Percentiles rank a stretch among this genome's conserved stretches.
These are phyloP conservation scores for Apiotrichum sp. DNA, from an alignment of 1,284 basidiomycete species.

Conservation along the genomic window DNA sequence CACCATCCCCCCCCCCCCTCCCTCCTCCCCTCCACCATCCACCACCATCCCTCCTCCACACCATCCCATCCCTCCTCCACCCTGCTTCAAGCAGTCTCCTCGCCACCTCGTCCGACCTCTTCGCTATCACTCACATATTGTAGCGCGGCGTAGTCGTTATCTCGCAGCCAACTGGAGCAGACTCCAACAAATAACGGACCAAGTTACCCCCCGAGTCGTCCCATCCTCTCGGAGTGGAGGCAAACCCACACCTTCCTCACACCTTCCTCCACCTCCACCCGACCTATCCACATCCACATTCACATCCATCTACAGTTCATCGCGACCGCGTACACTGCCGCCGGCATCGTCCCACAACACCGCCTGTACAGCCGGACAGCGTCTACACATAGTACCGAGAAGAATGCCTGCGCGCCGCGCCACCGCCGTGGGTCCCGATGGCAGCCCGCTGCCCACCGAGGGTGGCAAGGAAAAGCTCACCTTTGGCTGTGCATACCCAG, in stretches of 20 bases:
- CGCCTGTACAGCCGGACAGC: neutral
- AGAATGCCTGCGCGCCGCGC: conserved; percentile 19
- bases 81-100: too few relatives aligned
- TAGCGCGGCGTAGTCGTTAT: too few relatives aligned
- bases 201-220: neutral
- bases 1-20: too few relatives aligned
- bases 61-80: too few relatives aligned
- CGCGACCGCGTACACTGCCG: neutral
- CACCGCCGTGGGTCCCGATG: conserved; percentile 13
- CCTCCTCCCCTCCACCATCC: too few relatives aligned
- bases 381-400: neutral
- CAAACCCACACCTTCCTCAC: neutral
- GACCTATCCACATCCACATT: neutral
- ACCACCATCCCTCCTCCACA: too few relatives aligned
- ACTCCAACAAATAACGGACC: neutral
- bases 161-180: neutral
- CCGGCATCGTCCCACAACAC: neutral
- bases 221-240: conserved; percentile 1
- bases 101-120: too few relatives aligned
- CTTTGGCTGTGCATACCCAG: conserved; percentile 39
- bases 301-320: neutral
- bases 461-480: conserved; percentile 43
- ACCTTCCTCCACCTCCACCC: conserved; percentile 6
- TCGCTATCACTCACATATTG: too few relatives aligned
- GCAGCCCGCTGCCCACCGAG: conserved; percentile 16